phyloP scores from a whole-genome alignment of 108 stramenopile genomes.

The Skeletonema menzelii region DNA sequence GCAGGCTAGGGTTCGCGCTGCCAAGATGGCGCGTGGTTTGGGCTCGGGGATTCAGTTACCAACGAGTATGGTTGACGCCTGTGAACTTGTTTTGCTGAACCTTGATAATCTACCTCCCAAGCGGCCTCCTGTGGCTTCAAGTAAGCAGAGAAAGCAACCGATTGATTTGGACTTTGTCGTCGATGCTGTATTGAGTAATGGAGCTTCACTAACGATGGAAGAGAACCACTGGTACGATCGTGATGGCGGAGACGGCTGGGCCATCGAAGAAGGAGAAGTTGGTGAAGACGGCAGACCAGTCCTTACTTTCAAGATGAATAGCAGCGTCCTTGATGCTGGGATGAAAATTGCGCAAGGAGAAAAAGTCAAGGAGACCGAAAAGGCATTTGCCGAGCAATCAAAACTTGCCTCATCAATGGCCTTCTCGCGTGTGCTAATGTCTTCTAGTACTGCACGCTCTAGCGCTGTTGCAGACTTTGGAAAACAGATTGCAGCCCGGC shows the following conservation, averaged over 20 bases:
- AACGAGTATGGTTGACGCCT: conserved; percentile 73
- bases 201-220: conserved; percentile 76
- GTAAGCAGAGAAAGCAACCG: conserved; percentile 51
- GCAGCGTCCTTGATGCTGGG: conserved; percentile 35
- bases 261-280: conserved; percentile 46
- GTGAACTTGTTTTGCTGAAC: conserved; percentile 82
- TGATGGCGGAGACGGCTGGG: conserved; percentile 84
- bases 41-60: conserved; percentile 89
- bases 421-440: conserved; percentile 64
- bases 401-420: conserved; percentile 76
- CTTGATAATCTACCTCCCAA: conserved; percentile 66
- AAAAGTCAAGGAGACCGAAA: conserved; percentile 36
- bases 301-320: conserved; percentile 29
- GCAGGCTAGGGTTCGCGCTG: conserved; percentile 76
- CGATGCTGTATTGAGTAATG: conserved; percentile 86
- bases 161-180: conserved; percentile 71
- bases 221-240: conserved; percentile 87
- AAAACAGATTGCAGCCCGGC: conserved; percentile 61
- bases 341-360: conserved; percentile 16
- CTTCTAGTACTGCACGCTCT: conserved; percentile 48
- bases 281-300: conserved; percentile 16
- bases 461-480: conserved; percentile 58
- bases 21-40: conserved; percentile 82
- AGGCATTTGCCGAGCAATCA: conserved; percentile 65
- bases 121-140: conserved; percentile 46